Base-by-base conservation (phyloP, 2,329 filamentous ascomycete genomes). In the Colletotrichum tropicale region DNA sequence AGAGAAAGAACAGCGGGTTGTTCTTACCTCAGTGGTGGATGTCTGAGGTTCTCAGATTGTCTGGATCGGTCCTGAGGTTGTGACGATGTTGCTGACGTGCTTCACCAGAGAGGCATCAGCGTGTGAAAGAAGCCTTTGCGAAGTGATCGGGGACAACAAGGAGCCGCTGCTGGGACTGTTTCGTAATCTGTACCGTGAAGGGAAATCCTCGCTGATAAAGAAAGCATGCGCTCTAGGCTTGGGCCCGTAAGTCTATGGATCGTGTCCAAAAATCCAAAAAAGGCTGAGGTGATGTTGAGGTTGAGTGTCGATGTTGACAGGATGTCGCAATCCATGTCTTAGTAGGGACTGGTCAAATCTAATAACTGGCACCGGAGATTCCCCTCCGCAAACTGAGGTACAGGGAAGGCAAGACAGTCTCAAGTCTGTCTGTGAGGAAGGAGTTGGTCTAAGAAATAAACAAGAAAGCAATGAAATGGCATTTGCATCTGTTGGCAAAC, bases 151-250 rank as follows among this genome's bases (percentile, higher is more conserved):
- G 38, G 34, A 66, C 62, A 66, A 48, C 62, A 66, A 66, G 62
- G 36, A 66, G 62, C 62, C 62, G 62, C 62, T 66, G 34, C 28
- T 61, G 55, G 55, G 26, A 62, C 26, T 70, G 66, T 38, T 68
- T 60, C 48, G 32, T 68, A 60, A 60, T 70, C 32, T 55, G 62
- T 62, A 32, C 48, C 28, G 52, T 71, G 34, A 26, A n/a, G 69
- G 55, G 32, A 52, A 21, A 38, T 72, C 62, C 32, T 72, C 72
- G 72, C 72, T 75, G 72, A 64, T 70, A 24, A 67, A 71, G 62
- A 75, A 73, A 75, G 32, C 72, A 75, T 72, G 69, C 72, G 62
- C 72, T 74, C 71, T 70, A 74, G 66, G 66, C 58, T 61, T 30
- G 43, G 52, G 34, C 68, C 36, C 30, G 55, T 75, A 75, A 75